These are phyloP conservation scores for Mycena galopus DNA, from an alignment of 768 basidiomycete species.

Conservation along the genomic window DNA sequence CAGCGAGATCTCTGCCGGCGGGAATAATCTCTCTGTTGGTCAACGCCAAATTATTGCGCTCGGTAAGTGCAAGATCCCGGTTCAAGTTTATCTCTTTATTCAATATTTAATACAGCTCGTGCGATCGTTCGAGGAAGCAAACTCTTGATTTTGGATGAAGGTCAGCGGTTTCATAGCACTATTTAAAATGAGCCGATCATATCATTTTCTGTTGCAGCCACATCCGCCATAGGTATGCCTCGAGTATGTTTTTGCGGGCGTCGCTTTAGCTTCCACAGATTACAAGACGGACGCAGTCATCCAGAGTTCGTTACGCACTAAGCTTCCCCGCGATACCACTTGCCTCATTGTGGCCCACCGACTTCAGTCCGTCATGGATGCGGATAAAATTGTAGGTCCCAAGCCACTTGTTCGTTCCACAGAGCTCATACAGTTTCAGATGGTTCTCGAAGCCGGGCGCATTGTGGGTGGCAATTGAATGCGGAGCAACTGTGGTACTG, in stretches of 20 bases:
- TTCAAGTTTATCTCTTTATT: too few species aligned
- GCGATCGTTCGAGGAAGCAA: constrained; percentile 40
- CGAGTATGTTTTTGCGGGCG: too few species aligned
- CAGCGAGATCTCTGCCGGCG: constrained; percentile 22
- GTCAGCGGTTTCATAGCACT: constrained; percentile 14
- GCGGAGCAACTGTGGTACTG: background rate
- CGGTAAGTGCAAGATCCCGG: background rate
- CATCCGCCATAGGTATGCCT: constrained; percentile 26
- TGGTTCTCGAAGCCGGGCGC: constrained; percentile 38
- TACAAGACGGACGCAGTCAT: constrained; percentile 43
- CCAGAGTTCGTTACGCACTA: background rate
- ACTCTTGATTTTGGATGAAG: constrained; percentile 29
- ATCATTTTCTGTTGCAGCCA: constrained; percentile 22
- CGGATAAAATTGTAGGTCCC: background rate
- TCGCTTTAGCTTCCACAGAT: constrained; percentile 12
- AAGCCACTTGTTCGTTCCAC: background rate
- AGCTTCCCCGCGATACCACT: background rate
- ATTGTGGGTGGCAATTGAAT: constrained; percentile 36
- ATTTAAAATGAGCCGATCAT: constrained; percentile 7
- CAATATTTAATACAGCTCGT: constrained; percentile 21
- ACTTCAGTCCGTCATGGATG: constrained; percentile 2
- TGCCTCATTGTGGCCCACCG: background rate
- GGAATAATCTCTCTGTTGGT: constrained; percentile 21
- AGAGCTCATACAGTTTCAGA: background rate
- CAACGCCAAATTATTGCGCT: constrained; percentile 31